Percentiles rank a stretch among this genome's conserved stretches.
Conservation (phyloP, 805 yeast genomes). For the Candida nonsorbophila region DNA sequence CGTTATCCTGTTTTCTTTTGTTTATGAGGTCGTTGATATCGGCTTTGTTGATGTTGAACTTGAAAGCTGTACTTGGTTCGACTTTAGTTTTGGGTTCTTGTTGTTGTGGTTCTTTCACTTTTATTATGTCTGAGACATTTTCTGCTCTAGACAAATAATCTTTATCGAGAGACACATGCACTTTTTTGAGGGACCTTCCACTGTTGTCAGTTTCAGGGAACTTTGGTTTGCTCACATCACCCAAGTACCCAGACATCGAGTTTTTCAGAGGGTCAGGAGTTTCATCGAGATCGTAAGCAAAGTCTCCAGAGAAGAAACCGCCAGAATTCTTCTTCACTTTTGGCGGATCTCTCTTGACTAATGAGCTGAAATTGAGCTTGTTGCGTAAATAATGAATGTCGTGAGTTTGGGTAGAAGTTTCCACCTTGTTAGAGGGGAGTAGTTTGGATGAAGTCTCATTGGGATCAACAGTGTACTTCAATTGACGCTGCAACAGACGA, state of each 20-base stretch:
- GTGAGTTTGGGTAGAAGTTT: constrained; percentile 38
- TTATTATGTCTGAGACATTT: constrained; percentile 22
- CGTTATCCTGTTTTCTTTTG: constrained; percentile 11
- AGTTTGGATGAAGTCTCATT: constrained; percentile 25
- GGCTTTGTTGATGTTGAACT: constrained; percentile 26
- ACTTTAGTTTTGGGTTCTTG: constrained; percentile 3
- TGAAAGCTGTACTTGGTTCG: constrained; percentile 34
- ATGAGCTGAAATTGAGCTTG: constrained; percentile 19
- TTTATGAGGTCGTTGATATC: constrained; percentile 19
- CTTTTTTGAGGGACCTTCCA: constrained; percentile 4
- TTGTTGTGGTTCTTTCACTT: constrained; percentile 18
- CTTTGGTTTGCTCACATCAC: constrained; percentile 25
- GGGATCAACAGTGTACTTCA: constrained; percentile 38
- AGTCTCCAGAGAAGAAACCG: constrained; percentile 31
- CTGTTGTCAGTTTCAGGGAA: constrained; percentile 11
- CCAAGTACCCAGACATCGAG: constrained; percentile 29
- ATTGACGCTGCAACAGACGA: constrained; percentile 23
- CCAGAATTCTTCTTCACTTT: constrained; percentile 11
- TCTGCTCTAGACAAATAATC: constrained; percentile 20
- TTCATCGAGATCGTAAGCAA: constrained; percentile 25
- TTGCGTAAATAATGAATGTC: constrained; percentile 22
- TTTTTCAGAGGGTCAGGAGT: constrained; percentile 3
- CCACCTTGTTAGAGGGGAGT: constrained; percentile 22
- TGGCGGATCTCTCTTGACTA: constrained; percentile 10
- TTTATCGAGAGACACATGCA: constrained; percentile 17